Percentiles rank a stretch among this genome's conserved stretches.
These are phyloP conservation scores for Neonectria coccinea DNA, from an alignment of 2,329 filamentous ascomycete genomes.

Conservation along the genomic window DNA sequence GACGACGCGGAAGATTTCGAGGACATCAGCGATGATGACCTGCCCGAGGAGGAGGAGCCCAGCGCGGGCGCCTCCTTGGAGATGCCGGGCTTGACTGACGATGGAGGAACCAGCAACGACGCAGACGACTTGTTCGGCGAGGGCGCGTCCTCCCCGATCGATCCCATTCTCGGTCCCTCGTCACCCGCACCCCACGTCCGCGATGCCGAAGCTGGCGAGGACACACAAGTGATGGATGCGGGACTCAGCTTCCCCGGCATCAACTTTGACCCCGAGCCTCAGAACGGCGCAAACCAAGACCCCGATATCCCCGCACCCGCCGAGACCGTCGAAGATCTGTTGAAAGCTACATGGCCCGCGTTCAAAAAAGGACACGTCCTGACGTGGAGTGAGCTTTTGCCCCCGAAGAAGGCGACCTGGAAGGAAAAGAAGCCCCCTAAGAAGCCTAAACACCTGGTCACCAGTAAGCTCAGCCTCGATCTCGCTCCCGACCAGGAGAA, in stretches of 20 bases:
- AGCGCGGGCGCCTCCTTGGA: constrained; percentile 58
- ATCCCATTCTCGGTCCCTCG: constrained; percentile 55
- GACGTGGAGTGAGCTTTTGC: constrained; percentile 85
- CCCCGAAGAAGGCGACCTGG: constrained; percentile 81
- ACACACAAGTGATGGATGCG: constrained; percentile 48
- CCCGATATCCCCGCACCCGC: constrained; percentile 75
- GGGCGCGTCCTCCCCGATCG: constrained; percentile 62
- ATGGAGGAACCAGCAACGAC: constrained; percentile 70
- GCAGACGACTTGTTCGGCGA: constrained; percentile 79
- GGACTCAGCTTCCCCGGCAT: constrained; percentile 55
- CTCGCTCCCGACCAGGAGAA: constrained; percentile 88
- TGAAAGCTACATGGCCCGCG: constrained; percentile 83
- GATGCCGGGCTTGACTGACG: constrained; percentile 67
- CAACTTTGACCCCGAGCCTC: constrained; percentile 62
- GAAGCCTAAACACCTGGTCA: constrained; percentile 83
- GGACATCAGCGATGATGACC: constrained; percentile 91
- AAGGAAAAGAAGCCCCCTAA: constrained; percentile 83
- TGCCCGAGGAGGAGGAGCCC: constrained; percentile 82
- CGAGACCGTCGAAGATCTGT: constrained; percentile 78
- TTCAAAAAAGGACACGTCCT: constrained; percentile 82
- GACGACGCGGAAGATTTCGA: constrained; percentile 92
- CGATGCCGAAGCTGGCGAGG: constrained; percentile 53
- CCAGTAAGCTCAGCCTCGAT: constrained; percentile 90
- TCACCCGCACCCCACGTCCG: constrained; percentile 59
- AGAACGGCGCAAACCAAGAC: constrained; percentile 67